Conservation (phyloP, 2,329 filamentous ascomycete species). For the Pseudocercospora cruenta region DNA sequence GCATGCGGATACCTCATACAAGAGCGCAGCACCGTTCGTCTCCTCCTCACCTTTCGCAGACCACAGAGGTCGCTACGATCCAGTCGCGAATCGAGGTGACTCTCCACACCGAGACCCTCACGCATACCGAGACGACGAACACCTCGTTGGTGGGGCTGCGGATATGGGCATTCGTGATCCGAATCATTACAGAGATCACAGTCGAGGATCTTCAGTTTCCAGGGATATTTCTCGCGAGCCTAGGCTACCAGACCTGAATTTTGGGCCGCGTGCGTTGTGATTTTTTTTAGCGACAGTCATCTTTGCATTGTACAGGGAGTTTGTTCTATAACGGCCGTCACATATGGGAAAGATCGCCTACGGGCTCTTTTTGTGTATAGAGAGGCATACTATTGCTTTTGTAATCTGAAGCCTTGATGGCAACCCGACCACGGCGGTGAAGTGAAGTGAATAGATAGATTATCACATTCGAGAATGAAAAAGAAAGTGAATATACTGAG, state of each 20-base stretch:
- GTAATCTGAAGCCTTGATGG: not conserved
- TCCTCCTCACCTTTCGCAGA: constrained; percentile 36
- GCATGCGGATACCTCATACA: constrained; percentile 38
- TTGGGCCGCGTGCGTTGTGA: constrained; percentile 24
- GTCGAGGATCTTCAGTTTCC: constrained; percentile 18
- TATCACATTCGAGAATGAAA: not conserved
- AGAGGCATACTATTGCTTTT: not conserved
- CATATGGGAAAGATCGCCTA: not conserved
- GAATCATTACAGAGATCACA: constrained; percentile 17
- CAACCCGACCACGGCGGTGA: not conserved
- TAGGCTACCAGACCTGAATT: constrained; percentile 35
- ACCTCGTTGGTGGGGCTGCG: constrained; percentile 38
- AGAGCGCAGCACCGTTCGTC: constrained; percentile 35
- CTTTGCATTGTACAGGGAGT: constrained; percentile 7
- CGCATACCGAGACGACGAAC: constrained; percentile 28
- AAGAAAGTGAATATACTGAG: not conserved
- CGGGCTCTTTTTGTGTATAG: not conserved
- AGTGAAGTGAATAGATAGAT: not conserved
- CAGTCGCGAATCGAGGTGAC: constrained; percentile 34
- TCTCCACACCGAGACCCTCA: constrained; percentile 10
- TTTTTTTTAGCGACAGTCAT: not conserved
- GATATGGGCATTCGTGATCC: constrained; percentile 34
- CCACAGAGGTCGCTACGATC: constrained; percentile 38
- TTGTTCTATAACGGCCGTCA: not conserved
- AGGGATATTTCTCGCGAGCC: constrained; percentile 30